Evolutionary conservation across 371 early-diverging fungal genomes (phyloP).

Genomic region (Mortierella sp.): DNA sequence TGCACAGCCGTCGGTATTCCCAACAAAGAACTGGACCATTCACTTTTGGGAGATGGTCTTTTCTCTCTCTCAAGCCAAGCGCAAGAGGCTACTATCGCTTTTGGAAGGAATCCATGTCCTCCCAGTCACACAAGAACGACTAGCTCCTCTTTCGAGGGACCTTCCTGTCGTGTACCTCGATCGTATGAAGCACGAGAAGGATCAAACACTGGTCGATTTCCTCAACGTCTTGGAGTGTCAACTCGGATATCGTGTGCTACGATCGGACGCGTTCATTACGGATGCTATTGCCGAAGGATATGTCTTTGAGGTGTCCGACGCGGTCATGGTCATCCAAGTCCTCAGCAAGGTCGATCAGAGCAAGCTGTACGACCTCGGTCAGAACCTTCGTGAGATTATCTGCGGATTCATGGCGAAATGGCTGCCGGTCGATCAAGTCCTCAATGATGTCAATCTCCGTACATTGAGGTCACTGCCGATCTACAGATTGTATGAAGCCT

Average conservation of each 20-base stretch:
- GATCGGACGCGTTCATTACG: background rate
- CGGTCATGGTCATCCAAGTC: background rate
- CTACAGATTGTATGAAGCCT: constrained; percentile 5
- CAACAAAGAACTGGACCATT: constrained; percentile 16
- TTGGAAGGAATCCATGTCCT: constrained; percentile 12
- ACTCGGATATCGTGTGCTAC: constrained; percentile 16
- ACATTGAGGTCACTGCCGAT: constrained; percentile 15
- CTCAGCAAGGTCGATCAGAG: background rate
- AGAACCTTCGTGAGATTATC: background rate
- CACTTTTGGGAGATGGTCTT: constrained; percentile 24
- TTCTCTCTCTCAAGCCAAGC: too few relatives aligned
- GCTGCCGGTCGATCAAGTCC: background rate
- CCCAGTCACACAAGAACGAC: constrained; percentile 1
- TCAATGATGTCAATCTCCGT: background rate
- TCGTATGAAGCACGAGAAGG: background rate
- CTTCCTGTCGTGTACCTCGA: background rate
- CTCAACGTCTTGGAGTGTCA: constrained; percentile 7
- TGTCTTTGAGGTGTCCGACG: constrained; percentile 7
- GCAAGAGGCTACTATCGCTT: background rate
- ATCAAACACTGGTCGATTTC: background rate
- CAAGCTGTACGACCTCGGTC: background rate
- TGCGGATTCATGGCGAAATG: constrained; percentile 1
- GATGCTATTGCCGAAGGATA: background rate
- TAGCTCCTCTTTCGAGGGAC: constrained; percentile 11
- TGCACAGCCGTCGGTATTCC: constrained; percentile 9